These are phyloP conservation scores for Hortiboletus campestris DNA, from an alignment of 768 basidiomycete genomes.

Conservation along the genomic window DNA sequence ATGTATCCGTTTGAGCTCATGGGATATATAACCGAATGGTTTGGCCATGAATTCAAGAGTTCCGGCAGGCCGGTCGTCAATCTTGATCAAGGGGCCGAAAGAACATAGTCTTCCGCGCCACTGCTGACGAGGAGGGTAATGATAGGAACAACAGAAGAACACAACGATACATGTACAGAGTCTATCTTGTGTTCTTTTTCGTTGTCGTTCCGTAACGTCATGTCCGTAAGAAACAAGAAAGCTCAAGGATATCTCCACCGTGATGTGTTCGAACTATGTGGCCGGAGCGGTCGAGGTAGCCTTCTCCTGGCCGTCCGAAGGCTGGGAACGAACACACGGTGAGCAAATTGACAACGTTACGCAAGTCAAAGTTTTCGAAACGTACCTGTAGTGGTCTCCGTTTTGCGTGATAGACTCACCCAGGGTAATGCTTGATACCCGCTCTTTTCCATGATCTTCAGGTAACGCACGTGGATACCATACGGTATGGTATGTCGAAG, in stretches of 20 bases:
- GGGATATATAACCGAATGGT: too few relatives aligned
- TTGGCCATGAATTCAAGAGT: too few relatives aligned
- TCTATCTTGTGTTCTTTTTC: neutral
- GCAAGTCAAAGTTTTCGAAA: neutral
- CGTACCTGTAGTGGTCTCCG: slow-evolving; percentile 86
- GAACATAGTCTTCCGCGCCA: too few relatives aligned
- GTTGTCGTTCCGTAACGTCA: neutral
- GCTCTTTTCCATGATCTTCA: slow-evolving; percentile 98
- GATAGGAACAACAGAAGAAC: neutral
- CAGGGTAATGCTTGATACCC: slow-evolving; percentile 96
- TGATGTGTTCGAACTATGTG: slow-evolving; percentile 1
- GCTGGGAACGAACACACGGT: slow-evolving; percentile 23
- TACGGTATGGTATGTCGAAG: slow-evolving; percentile 99
- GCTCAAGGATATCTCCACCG: neutral
- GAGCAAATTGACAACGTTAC: neutral
- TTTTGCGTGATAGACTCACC: slow-evolving; percentile 93
- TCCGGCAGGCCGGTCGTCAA: too few relatives aligned
- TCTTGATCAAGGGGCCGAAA: too few relatives aligned
- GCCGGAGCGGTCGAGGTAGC: slow-evolving; percentile 54
- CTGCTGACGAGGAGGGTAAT: too few relatives aligned
- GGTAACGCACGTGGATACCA: slow-evolving; percentile 97
- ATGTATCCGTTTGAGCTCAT: too few relatives aligned
- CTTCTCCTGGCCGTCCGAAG: slow-evolving; percentile 76
- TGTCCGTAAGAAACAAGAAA: neutral
- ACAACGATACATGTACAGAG: neutral